These are phyloP conservation scores for Ganoderma lingzhi DNA, from an alignment of 1,284 basidiomycete genomes.

Conservation along the genomic window DNA sequence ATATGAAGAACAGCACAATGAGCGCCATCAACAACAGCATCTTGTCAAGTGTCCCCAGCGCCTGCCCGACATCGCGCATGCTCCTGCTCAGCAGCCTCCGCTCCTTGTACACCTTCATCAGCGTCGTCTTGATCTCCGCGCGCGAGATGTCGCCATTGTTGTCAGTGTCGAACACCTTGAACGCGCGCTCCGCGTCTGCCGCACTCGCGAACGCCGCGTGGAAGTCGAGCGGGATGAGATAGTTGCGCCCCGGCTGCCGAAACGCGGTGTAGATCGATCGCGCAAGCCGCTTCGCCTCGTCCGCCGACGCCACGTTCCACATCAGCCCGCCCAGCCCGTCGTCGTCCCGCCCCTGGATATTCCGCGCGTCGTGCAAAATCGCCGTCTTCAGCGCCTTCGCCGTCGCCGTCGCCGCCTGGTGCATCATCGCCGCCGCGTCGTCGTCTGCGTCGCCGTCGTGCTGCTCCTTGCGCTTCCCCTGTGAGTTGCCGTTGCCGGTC, in stretches of 20 bases:
- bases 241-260: slow-evolving; percentile 60
- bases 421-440: slow-evolving; percentile 32
- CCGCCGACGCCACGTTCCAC: slow-evolving; percentile 62
- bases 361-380: slow-evolving; percentile 77
- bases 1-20: slow-evolving; percentile 75
- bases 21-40: slow-evolving; percentile 70
- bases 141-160: slow-evolving; percentile 83
- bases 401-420: slow-evolving; percentile 54
- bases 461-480: slow-evolving; percentile 13
- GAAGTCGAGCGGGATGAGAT: slow-evolving; percentile 76
- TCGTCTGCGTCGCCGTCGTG: slow-evolving; percentile 35
- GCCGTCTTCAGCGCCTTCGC: slow-evolving; percentile 73
- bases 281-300: slow-evolving; percentile 80
- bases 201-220: slow-evolving; percentile 69
- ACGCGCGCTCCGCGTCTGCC: slow-evolving; percentile 68
- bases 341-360: slow-evolving; percentile 60
- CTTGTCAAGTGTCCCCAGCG: slow-evolving; percentile 67
- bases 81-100: slow-evolving; percentile 73
- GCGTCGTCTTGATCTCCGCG: slow-evolving; percentile 75
- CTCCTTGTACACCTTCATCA: slow-evolving; percentile 81
- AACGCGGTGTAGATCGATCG: slow-evolving; percentile 73
- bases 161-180: slow-evolving; percentile 80
- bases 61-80: slow-evolving; percentile 75
- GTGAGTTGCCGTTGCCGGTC: slow-evolving; percentile 14
- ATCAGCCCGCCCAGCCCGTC: slow-evolving; percentile 49